Base-by-base conservation (phyloP, 164 flowering plant species). In the Protea cynaroides region DNA sequence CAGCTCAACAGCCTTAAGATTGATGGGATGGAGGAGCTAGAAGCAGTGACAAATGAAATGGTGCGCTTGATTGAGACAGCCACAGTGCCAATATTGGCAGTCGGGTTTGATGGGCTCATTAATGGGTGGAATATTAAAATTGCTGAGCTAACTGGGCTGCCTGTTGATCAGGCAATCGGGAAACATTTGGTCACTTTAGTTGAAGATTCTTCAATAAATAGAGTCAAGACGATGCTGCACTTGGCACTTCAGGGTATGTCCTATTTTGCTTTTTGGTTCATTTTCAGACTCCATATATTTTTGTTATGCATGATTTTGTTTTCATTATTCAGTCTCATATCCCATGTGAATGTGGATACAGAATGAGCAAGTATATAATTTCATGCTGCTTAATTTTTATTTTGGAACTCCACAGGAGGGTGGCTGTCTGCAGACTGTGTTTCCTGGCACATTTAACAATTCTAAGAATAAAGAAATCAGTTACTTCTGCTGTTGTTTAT, bases 71-170 rank as follows among this genome's bases (percentile, higher is more conserved):
- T 92, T 68, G 98, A 90, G 75, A 92, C 98, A 37, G 98, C 98
- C 18, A 81, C 86, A 0, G 98, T 90, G 23, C 98, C 96, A 6
- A 90, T 92, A 62, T 76, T 92, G 66, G 98, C 96, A 0, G 92
- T 92, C 65, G 96, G 90, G 74, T 74, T 69, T 37, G 79, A 88
- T 74, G 96, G 96, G 14, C 76, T 81, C 36, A 79, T 92, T 65
- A 90, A 92, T 80, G 98, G 98, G 40, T 92, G 98, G 98, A 92
- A 92, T 62, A 77, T 84, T 21, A 92, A 92, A 79, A 87, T 92
- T 57, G 80, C 96, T 34, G 96, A 92, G 65, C 68, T 88, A 57
- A 90, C 96, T 37, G 90, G 96, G 70, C 83, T 86, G 59, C 76
- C 89, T 38, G 90, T 87, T 64, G 91, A 85, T 52, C 70, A 78